Evolutionary conservation across 352 stramenopile genomes (phyloP), one percentile per base, ranked within the genome.

Genomic region (Halophytophthora polymorphica): DNA sequence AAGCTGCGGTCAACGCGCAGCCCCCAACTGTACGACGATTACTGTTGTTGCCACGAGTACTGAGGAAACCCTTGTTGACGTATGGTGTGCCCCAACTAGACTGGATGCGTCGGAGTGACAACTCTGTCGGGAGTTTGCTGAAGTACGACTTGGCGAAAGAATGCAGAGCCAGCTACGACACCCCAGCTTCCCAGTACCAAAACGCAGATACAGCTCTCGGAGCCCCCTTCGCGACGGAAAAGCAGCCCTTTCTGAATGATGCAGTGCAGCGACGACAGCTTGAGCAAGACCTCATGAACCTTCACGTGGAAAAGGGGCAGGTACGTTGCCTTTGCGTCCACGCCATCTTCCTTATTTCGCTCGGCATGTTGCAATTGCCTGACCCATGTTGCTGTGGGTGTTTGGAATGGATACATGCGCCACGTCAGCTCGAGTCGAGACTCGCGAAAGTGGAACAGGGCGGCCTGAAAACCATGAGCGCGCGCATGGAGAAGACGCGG

Each of bases 231-330:
- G 68, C 68, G 6, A 72, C 65, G 2, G 71, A 82, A 15, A 76
- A 71, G 34, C 71, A 82, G 43, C 54, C 62, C 35, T 58, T 76
- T 12, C 65, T 74, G 8, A 59, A 69, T 21, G 68, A 78, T 25
- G 61, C 71, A 4, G 40, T 69, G 5, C 50, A 71, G 19, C 66
- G 59, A 21, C 68, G 68, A 2, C 61, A 78, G n/a, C 52, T 78
- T n/a, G 68, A 82, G 45, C 56, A 72, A 15, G 57, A 62, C 13
- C 58, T 82, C 3, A 61, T 82, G 58, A 53, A 61, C 25, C 53
- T 73, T 14, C 65, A 82, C 34, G 53, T 82, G 11, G 64, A 82
- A 28, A 82, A 77, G 40, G 68, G 76, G 18, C 67, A 77, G 69
- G 69, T 76, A 49, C 40, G 41, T 1, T 34, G 12, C 6, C 6